A percentile compares a stretch with the other conserved stretches of the same genome.
Conservation (phyloP, 371 early-diverging fungal genomes). For the Blastocladiella emersonii region DNA sequence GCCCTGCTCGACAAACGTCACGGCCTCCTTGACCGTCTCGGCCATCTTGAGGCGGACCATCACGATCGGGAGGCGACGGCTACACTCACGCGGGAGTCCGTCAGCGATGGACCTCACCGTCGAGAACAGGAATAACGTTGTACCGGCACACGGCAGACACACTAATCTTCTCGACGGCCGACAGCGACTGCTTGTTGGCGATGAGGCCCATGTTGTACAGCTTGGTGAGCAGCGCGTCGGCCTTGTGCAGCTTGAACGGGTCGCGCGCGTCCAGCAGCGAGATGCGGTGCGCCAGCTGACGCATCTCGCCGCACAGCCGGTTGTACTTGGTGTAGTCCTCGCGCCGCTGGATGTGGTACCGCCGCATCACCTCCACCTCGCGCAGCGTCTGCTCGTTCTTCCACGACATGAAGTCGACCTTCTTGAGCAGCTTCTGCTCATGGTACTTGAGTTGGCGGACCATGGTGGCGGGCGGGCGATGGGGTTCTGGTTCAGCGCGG, state of each 20-base stretch:
- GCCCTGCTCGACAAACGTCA: slow-evolving; percentile 92
- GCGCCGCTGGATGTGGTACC: slow-evolving; percentile 83
- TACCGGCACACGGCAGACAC: slow-evolving; percentile 81
- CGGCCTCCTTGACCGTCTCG: slow-evolving; percentile 87
- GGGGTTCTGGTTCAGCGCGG: too few species aligned
- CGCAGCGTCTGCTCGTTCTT: slow-evolving; percentile 78
- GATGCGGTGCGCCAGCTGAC: slow-evolving; percentile 74
- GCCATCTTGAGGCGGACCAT: slow-evolving; percentile 95
- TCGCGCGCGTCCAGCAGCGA: slow-evolving; percentile 82
- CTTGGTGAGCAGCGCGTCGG: slow-evolving; percentile 74
- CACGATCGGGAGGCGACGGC: slow-evolving; percentile 85
- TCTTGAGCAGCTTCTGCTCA: slow-evolving; percentile 95
- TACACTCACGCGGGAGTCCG: slow-evolving; percentile 1
- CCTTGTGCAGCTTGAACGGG: slow-evolving; percentile 61
- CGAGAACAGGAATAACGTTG: slow-evolving; percentile 4
- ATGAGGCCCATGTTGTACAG: slow-evolving; percentile 87
- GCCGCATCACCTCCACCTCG: slow-evolving; percentile 82
- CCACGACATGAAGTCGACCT: slow-evolving; percentile 97
- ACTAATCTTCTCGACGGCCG: slow-evolving; percentile 75
- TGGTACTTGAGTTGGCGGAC: slow-evolving; percentile 85
- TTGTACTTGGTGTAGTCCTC: slow-evolving; percentile 96
- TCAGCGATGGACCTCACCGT: not conserved
- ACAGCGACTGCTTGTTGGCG: slow-evolving; percentile 65
- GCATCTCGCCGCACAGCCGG: slow-evolving; percentile 72
- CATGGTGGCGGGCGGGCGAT: slow-evolving; percentile 15